Percentiles rank a stretch among this genome's conserved stretches.
Evolutionary conservation across 768 basidiomycete species (phyloP).

Genomic region (Suillus spraguei): DNA sequence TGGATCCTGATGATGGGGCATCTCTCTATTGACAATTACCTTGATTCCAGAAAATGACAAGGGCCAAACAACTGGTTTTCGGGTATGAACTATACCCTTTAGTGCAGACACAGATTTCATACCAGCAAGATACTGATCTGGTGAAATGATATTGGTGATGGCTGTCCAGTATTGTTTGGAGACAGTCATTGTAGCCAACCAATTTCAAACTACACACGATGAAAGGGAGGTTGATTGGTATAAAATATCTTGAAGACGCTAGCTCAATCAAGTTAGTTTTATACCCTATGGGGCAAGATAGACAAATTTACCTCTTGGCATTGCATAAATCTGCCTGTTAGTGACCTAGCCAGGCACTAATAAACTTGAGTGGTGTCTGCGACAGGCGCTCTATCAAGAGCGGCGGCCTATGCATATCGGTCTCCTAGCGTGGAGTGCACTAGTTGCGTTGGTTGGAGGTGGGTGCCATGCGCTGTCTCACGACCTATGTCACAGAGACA

Average conservation of each 20-base stretch:
- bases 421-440: no score
- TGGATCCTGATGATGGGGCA: background rate
- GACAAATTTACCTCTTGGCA: background rate
- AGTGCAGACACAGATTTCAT: background rate
- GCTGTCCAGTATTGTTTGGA: background rate
- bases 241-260: background rate
- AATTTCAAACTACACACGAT: background rate
- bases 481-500: no score
- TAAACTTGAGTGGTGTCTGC: no score
- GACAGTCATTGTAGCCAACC: constrained; percentile 6
- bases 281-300: background rate
- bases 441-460: no score
- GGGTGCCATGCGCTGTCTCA: no score
- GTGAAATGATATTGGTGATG: background rate
- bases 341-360: no score
- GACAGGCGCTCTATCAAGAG: no score
- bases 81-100: background rate
- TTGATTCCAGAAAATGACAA: constrained; percentile 8
- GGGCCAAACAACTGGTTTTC: constrained; percentile 1
- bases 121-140: background rate
- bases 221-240: background rate
- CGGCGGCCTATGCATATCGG: no score
- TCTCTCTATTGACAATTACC: constrained; percentile 10
- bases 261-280: background rate
- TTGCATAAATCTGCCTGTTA: background rate